Evolutionary conservation across 441 rosid species (phyloP).

Genomic region (Aleurites moluccanus): DNA sequence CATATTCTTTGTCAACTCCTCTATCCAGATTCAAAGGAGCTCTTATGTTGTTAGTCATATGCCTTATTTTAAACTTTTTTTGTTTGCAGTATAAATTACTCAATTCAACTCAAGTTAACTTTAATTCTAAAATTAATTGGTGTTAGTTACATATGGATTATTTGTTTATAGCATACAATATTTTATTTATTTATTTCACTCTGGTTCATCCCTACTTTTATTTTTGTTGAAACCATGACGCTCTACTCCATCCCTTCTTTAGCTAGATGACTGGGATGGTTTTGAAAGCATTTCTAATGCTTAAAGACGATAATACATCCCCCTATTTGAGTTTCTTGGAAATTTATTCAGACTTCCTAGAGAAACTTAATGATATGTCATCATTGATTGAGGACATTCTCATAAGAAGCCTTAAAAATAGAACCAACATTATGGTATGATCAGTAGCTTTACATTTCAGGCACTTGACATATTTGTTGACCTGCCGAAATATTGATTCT

Average conservation of each 20-base stretch:
- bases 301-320: background rate
- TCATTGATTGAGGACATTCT: slow-evolving; percentile 1
- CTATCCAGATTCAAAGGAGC: too few species aligned
- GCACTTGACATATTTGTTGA: background rate
- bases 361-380: background rate
- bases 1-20: too few species aligned
- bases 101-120: too few species aligned
- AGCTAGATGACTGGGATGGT: background rate
- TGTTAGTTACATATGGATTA: too few species aligned
- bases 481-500: background rate
- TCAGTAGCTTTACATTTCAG: background rate
- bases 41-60: too few species aligned
- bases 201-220: background rate
- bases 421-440: background rate
- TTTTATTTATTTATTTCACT: background rate
- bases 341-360: background rate
- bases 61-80: too few species aligned
- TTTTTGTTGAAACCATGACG: background rate
- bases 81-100: too few species aligned
- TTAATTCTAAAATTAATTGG: too few species aligned
- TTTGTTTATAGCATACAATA: background rate
- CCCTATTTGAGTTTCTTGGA: background rate
- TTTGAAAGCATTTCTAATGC: background rate
- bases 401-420: background rate
- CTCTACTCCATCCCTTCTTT: background rate